Evolutionary conservation across 2,329 filamentous ascomycete species (phyloP).

Genomic region (Cylindrodendrum hubeiense): DNA sequence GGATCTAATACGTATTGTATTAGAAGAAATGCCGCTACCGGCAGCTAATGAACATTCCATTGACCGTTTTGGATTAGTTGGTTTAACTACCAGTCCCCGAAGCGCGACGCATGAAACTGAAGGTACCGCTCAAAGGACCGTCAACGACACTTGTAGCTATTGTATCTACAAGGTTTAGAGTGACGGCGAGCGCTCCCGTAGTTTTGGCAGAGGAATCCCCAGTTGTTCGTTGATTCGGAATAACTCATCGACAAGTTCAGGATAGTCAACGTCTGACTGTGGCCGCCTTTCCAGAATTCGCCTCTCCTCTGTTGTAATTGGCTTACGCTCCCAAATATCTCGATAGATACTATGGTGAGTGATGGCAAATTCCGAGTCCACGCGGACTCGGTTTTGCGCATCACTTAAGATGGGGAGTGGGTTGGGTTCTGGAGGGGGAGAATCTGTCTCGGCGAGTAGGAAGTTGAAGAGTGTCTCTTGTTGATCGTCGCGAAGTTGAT

Average conservation of each 20-base stretch:
- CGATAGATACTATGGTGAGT: conserved; percentile 24
- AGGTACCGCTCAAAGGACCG: not conserved
- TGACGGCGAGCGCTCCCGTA: not conserved
- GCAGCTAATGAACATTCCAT: no score
- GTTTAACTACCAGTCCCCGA: not conserved
- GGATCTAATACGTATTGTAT: no score
- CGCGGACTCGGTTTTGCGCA: conserved; percentile 21
- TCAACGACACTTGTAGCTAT: not conserved
- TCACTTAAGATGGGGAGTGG: conserved; percentile 22
- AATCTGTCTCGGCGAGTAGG: conserved; percentile 8
- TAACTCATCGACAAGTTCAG: not conserved
- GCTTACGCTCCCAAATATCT: conserved; percentile 31
- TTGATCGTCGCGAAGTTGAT: conserved; percentile 27
- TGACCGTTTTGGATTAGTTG: no score
- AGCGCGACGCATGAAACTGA: not conserved
- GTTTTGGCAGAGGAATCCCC: not conserved
- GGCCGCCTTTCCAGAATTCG: conserved; percentile 21
- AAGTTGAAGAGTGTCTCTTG: conserved; percentile 23
- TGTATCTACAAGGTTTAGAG: not conserved
- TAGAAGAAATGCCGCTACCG: no score
- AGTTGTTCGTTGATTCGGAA: not conserved
- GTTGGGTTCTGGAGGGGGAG: not conserved
- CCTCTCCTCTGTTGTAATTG: conserved; percentile 4
- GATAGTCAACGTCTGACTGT: conserved; percentile 28
- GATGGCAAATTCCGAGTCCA: conserved; percentile 23